These are phyloP conservation scores for Dactylonectria macrodidyma DNA, from an alignment of 2,329 filamentous ascomycete genomes.

Conservation along the genomic window DNA sequence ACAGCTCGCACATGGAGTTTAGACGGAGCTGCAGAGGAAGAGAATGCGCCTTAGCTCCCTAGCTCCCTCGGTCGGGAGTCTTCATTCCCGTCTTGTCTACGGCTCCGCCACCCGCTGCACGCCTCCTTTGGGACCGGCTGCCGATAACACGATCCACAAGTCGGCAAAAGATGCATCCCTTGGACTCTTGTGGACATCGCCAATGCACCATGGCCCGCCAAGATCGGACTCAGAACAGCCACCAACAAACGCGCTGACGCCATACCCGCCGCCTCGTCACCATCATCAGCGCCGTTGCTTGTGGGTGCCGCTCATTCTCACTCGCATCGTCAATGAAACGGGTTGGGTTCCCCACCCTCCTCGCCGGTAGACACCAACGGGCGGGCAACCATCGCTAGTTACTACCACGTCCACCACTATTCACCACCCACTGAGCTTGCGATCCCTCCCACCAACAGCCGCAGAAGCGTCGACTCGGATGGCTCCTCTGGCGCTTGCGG, in stretches of 20 bases:
- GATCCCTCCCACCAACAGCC: slow-evolving; percentile 7
- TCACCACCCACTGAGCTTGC: background rate
- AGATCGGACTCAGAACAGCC: slow-evolving; percentile 40
- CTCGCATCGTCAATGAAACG: slow-evolving; percentile 1
- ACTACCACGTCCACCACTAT: slow-evolving; percentile 5
- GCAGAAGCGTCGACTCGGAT: slow-evolving; percentile 2
- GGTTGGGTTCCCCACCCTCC: background rate
- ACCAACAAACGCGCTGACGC: slow-evolving; percentile 49
- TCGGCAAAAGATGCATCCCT: slow-evolving; percentile 12
- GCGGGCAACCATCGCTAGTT: background rate
- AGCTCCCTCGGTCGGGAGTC: slow-evolving; percentile 13
- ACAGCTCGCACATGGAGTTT: background rate
- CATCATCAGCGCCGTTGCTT: background rate
- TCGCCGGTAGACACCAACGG: background rate
- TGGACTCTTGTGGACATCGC: slow-evolving; percentile 13
- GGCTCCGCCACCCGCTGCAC: slow-evolving; percentile 24
- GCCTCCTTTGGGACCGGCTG: slow-evolving; percentile 12
- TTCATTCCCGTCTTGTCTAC: slow-evolving; percentile 13
- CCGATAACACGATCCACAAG: background rate
- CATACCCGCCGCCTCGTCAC: slow-evolving; percentile 39
- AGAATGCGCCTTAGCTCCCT: too few relatives aligned
- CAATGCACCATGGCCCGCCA: slow-evolving; percentile 21
- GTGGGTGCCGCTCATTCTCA: background rate
- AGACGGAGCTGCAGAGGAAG: background rate
- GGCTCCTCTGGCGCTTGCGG: slow-evolving; percentile 30